A percentile compares a stretch with the other conserved stretches of the same genome.
These are phyloP conservation scores for Tetracladium marchalianum DNA, from an alignment of 495 filamentous ascomycete species.

Conservation along the genomic window DNA sequence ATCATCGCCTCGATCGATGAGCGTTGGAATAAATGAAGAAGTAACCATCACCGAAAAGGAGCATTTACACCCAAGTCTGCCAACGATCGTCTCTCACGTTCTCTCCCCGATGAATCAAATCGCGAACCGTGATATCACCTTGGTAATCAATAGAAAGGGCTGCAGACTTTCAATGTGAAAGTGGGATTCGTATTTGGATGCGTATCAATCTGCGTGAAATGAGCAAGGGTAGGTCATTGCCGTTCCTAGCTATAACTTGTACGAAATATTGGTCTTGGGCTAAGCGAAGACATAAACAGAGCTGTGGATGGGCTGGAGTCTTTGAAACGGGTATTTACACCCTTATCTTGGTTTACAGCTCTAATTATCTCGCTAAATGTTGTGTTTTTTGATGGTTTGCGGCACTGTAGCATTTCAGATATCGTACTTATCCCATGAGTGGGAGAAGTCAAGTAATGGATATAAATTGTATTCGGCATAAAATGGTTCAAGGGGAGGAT, in stretches of 20 bases:
- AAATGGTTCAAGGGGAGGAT: too few species aligned
- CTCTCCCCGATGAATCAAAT: too few species aligned
- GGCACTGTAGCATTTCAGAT: conserved; percentile 13
- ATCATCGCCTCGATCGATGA: too few species aligned
- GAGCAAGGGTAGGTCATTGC: conserved; percentile 55
- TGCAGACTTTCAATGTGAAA: conserved; percentile 46
- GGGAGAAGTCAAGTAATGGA: too few species aligned
- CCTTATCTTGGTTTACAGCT: too few species aligned
- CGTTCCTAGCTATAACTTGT: conserved; percentile 53
- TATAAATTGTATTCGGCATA: too few species aligned
- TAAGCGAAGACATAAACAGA: conserved; percentile 11
- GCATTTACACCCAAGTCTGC: too few species aligned
- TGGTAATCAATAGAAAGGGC: neutral
- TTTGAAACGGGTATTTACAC: conserved; percentile 2
- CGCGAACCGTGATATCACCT: neutral
- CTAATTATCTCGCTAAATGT: too few species aligned
- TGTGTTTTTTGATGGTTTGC: conserved; percentile 19
- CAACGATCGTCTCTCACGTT: too few species aligned
- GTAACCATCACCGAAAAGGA: too few species aligned
- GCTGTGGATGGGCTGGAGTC: conserved; percentile 22
- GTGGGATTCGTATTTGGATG: conserved; percentile 55
- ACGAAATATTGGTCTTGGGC: conserved; percentile 37
- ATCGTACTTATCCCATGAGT: too few species aligned
- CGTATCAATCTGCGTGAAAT: conserved; percentile 56
- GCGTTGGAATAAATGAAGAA: too few species aligned